Evolutionary conservation across 257 asterid species (phyloP), one percentile per base, ranked within the genome.

Genomic region (Lithospermum erythrorhizon): DNA sequence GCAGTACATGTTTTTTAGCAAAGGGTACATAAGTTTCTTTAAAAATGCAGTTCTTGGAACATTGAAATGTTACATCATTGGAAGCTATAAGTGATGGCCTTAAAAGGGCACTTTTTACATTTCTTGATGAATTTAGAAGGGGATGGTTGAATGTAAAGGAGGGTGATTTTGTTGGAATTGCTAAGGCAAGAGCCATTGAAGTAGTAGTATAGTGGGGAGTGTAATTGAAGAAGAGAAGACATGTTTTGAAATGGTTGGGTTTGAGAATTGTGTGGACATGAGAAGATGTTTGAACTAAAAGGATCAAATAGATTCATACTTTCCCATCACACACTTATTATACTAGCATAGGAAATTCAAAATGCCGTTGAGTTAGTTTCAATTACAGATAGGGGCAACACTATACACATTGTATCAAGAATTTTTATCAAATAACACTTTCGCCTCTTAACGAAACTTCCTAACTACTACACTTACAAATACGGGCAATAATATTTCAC

Each of bases 101-200:
- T 58, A 79, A 62, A 11, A 18, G 51, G 35, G 56, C 59, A n/a
- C 63, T 78, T 45, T 7, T 74, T 68, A 75, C 35, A 55, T 65
- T 69, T 30, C 48, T 67, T 21, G 57, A 55, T 63, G 70, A 56
- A 25, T 49, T 47, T 27, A 65, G 32, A 27, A 25, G 63, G 69
- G n/a, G 66, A 6, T 57, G 25, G 16, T 37, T 59, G 49, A 41
- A 41, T 41, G 70, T 35, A 78, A 65, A 55, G n/a, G 62, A 21
- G 19, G 78, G 66, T 61, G 76, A 73, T 57, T 68, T 74, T 79
- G 75, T 57, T 27, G 30, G 30, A 6, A 10, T 13, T 13, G 49
- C 49, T 41, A 18, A 41, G 13, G 49, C 17, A 11, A 18, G 13
- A 3, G 49, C 49, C 49, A 41, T 41, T 11, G 49, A 41, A 41